phyloP scores from a whole-genome alignment of 2,329 filamentous ascomycete genomes.

The Corniculantispora saksenae region DNA sequence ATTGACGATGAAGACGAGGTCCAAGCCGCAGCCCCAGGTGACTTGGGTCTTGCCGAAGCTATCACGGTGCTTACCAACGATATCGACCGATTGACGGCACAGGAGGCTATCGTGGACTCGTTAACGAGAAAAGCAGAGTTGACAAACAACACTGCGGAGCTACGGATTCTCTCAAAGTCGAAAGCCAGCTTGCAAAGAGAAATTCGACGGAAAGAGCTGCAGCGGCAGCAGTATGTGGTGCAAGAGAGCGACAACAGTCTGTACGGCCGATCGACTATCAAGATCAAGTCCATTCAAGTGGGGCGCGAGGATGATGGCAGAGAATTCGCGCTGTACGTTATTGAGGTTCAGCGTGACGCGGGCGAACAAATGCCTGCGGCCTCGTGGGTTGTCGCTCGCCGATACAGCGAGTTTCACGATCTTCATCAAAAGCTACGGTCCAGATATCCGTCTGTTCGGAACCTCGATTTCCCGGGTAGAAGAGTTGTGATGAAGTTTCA shows the following conservation, averaged over 20 bases:
- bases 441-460: slow-evolving; percentile 82
- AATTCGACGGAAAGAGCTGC: slow-evolving; percentile 89
- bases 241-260: slow-evolving; percentile 98
- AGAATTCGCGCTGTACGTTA: slow-evolving; percentile 89
- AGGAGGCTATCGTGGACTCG: slow-evolving; percentile 89
- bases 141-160: slow-evolving; percentile 92
- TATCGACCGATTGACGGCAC: slow-evolving; percentile 83
- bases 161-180: slow-evolving; percentile 89
- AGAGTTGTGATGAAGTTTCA: slow-evolving; percentile 96
- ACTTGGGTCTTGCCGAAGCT: slow-evolving; percentile 89
- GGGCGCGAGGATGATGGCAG: slow-evolving; percentile 89
- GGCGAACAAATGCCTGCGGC: slow-evolving; percentile 97
- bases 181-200: slow-evolving; percentile 91
- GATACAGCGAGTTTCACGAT: slow-evolving; percentile 97
- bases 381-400: slow-evolving; percentile 85
- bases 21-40: slow-evolving; percentile 90
- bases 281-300: slow-evolving; percentile 90
- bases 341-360: slow-evolving; percentile 87
- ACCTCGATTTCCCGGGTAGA: slow-evolving; percentile 87
- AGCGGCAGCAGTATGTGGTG: slow-evolving; percentile 93
- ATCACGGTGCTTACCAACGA: slow-evolving; percentile 86
- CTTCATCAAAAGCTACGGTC: slow-evolving; percentile 85
- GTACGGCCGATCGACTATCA: slow-evolving; percentile 86
- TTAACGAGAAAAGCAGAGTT: slow-evolving; percentile 91
- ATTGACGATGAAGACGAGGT: slow-evolving; percentile 76